Evolutionary conservation across 2,329 filamentous ascomycete species (phyloP).

Genomic region (Seiridium cupressi): DNA sequence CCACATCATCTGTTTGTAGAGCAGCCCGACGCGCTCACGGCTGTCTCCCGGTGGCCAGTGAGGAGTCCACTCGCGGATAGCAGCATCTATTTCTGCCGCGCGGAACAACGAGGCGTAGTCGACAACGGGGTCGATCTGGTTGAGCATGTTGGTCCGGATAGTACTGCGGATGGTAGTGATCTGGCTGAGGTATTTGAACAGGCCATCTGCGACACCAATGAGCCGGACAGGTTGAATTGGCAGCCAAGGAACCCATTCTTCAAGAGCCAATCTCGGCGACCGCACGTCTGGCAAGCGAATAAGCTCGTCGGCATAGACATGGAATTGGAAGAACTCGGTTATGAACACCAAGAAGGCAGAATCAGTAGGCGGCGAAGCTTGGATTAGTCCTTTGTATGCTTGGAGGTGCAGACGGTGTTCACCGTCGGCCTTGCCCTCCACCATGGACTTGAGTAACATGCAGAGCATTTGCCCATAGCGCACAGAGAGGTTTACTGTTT

Average conservation of each 20-base stretch:
- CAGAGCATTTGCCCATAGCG: conserved; percentile 64
- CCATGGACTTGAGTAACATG: conserved; percentile 55
- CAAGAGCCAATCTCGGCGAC: conserved; percentile 36
- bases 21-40: conserved; percentile 52
- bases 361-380: conserved; percentile 58
- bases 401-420: conserved; percentile 79
- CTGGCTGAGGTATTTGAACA: conserved; percentile 75
- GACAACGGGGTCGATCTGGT: conserved; percentile 63
- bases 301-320: conserved; percentile 65
- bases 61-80: conserved; percentile 73
- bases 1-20: conserved; percentile 68
- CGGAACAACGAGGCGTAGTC: conserved; percentile 72
- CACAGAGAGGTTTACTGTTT: conserved; percentile 48
- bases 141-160: conserved; percentile 66
- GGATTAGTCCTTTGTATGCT: conserved; percentile 72
- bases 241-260: conserved; percentile 40
- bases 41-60: conserved; percentile 56
- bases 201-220: conserved; percentile 77
- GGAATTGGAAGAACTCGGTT: conserved; percentile 83
- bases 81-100: conserved; percentile 73
- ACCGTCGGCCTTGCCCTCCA: conserved; percentile 56
- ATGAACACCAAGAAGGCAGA: conserved; percentile 62
- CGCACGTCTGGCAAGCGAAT: conserved; percentile 45
- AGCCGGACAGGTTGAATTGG: conserved; percentile 54
- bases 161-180: conserved; percentile 76